phyloP scores from a whole-genome alignment of 148 eudicot genomes.

The Polygonum maritimum region DNA sequence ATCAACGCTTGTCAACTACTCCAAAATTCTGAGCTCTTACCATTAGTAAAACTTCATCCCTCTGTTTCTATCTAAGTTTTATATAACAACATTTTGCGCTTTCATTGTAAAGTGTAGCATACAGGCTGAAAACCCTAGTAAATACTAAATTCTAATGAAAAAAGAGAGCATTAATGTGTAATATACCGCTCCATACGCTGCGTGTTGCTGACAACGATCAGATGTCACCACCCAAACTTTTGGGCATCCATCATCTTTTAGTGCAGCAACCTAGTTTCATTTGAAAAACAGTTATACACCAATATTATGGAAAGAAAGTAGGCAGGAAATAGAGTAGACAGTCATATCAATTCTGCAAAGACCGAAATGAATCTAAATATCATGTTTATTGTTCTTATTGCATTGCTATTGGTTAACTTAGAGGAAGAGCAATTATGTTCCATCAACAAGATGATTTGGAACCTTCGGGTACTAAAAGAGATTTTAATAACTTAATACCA shows the following conservation, averaged over 20 bases:
- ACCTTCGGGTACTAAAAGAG: neutral
- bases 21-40: neutral
- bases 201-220: conserved; percentile 77
- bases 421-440: neutral
- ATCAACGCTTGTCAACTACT: neutral
- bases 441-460: neutral
- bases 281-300: neutral
- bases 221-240: conserved; percentile 97
- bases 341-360: neutral
- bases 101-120: neutral
- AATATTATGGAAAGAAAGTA: neutral
- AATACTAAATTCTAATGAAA: neutral
- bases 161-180: neutral
- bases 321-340: neutral
- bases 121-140: neutral
- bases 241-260: conserved; percentile 93
- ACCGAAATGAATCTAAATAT: neutral
- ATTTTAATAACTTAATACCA: neutral
- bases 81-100: neutral
- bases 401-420: neutral
- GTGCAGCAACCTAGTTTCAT: conserved; percentile 59
- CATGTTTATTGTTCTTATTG: neutral
- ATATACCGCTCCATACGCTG: conserved; percentile 82
- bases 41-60: neutral
- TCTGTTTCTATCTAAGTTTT: neutral